Base-by-base conservation (phyloP, 352 stramenopile genomes). In the Pythium scleroteichum region DNA sequence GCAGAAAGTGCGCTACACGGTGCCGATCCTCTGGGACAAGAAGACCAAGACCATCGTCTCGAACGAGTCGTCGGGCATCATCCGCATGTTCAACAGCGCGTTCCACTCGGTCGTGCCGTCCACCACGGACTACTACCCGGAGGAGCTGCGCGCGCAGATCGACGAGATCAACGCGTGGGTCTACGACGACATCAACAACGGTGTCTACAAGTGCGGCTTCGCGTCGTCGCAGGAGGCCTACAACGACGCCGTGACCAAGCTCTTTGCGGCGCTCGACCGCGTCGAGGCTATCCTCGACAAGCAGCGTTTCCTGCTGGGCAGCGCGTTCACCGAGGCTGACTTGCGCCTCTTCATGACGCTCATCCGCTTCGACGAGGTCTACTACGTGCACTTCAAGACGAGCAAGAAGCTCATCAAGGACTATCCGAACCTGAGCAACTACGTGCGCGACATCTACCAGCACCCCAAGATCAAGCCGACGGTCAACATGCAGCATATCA, bases 401-500 rank as follows among this genome's bases (percentile, higher is more conserved):
- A 96, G 94, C 75, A 83, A 93, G 66, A 85, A 85, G 54, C 80
- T 90, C 59, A 85, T 97, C 55, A 85, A 84, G 68, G 84, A 97
- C 48, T 96, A 94, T 63, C 84, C 76, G 38, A 95, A 97, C 58
- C 61, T 97, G 59, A 79, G 72, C 64, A 91, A 91, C 68, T 93
- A 91, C 51, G 76, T 84, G 45, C 77, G 79, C 26, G 81, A 93
- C 45, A 90, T 99, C 51, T 99, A 98, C 76, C 94, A 99, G 72
- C 92, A 97, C 59, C 79, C 83, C 33, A 87, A 77, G 10, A 82
- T 99, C 46, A 69, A 80, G 42, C 81, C 84, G 42, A 90, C 90
- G 20, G 81, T 98, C 38, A 88, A 98, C 70, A 98, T 99, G 86
- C 75, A 97, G 46, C 95, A 99, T 64, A 98, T 99, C 73, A 98